Evolutionary conservation across 2,329 filamentous ascomycete species (phyloP).

Genomic region (Coccinonectria pachysandricola): DNA sequence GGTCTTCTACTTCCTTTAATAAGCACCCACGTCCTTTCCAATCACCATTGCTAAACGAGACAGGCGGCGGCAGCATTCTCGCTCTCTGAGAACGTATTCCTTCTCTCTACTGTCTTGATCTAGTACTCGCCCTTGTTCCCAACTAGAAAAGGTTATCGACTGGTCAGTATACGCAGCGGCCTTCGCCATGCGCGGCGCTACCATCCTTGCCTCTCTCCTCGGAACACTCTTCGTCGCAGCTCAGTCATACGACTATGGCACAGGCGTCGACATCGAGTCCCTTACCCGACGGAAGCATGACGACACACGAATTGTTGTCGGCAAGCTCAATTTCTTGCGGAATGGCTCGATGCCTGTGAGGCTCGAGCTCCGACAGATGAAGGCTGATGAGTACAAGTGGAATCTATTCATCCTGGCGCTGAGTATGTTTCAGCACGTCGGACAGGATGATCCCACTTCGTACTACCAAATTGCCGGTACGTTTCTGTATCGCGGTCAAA

Average conservation of each 20-base stretch:
- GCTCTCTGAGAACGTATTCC: too few relatives aligned
- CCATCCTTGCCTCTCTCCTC: conserved; percentile 6
- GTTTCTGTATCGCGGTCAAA: conserved; percentile 14
- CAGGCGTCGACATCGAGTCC: conserved; percentile 29
- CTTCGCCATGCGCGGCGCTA: conserved; percentile 9
- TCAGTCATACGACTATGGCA: conserved; percentile 42
- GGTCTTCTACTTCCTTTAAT: too few relatives aligned
- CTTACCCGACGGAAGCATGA: conserved; percentile 31
- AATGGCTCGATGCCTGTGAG: conserved; percentile 38
- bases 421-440: conserved; percentile 57
- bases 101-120: too few relatives aligned
- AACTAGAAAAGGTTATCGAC: too few relatives aligned
- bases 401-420: conserved; percentile 70
- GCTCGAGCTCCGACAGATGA: conserved; percentile 58
- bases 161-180: too few relatives aligned
- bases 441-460: conserved; percentile 54
- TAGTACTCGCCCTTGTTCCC: too few relatives aligned
- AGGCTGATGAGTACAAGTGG: conserved; percentile 55
- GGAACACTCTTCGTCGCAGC: conserved; percentile 5
- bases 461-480: conserved; percentile 71
- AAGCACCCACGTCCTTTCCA: too few relatives aligned
- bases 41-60: too few relatives aligned
- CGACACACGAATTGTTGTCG: conserved; percentile 30
- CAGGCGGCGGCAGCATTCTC: too few relatives aligned
- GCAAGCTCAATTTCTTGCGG: conserved; percentile 27